Percentiles rank a stretch among this genome's conserved stretches.
Conservation (phyloP, 345 rosid species). For the Camelina neglecta region DNA sequence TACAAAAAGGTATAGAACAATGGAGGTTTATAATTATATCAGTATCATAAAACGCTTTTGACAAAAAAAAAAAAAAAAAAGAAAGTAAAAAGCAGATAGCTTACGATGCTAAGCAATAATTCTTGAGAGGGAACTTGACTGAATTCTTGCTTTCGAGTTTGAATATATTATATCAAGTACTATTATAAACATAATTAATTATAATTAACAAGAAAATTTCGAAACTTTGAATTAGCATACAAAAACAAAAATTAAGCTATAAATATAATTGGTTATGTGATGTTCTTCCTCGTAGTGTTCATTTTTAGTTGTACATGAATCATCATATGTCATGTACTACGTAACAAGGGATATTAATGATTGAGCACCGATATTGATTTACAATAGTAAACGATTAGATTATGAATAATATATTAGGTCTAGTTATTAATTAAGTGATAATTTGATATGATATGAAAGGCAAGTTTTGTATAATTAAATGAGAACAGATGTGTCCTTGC, state of each 20-base stretch:
- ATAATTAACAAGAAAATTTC: conserved; percentile 14
- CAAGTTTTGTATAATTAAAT: conserved; percentile 37
- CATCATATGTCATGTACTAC: conserved; percentile 38
- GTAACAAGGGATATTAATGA: conserved; percentile 42
- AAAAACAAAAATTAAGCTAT: neutral
- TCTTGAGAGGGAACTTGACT: neutral
- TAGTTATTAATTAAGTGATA: conserved; percentile 41
- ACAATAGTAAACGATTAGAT: conserved; percentile 27
- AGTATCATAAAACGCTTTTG: neutral
- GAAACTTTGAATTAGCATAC: neutral
- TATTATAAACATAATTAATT: neutral
- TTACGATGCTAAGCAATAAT: neutral
- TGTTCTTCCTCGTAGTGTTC: conserved; percentile 12
- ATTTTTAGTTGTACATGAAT: conserved; percentile 1
- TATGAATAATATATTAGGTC: conserved; percentile 31
- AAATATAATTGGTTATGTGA: neutral
- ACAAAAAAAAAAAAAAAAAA: no score
- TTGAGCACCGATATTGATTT: conserved; percentile 36
- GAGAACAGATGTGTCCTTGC: conserved; percentile 44
- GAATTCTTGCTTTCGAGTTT: neutral
- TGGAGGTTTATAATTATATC: neutral
- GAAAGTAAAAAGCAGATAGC: neutral
- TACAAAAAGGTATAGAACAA: neutral
- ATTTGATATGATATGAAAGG: conserved; percentile 39
- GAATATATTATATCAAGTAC: neutral